Evolutionary conservation across 768 basidiomycete genomes (phyloP), one percentile per base, ranked within the genome.

Genomic region (Dacryopinax primogenitus): DNA sequence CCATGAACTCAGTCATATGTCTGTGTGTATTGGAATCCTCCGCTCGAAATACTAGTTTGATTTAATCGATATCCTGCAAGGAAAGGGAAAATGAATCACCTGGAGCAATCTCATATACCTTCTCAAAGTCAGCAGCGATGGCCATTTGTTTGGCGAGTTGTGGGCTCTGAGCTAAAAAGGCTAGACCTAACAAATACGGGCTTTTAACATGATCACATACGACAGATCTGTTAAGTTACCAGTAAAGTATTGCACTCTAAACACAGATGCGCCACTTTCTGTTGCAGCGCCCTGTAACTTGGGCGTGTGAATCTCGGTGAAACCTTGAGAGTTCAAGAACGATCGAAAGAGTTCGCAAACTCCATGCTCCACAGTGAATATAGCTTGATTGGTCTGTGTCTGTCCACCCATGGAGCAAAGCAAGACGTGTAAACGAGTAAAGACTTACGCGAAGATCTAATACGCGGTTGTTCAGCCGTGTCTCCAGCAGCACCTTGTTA

Each of bases 101-200:
- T 44, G 78, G 78, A 0, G 86, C 96, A 67, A 99, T 92, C 77
- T 99, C 96, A 77, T 94, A 99, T 7, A 99, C 96, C 33, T 92
- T 84, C 75, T 98, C 96, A 73, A 98, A 93, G 77, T 98, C 96
- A 64, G 92, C 93, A 34, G 96, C 92, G 71, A 99, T 98, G 67
- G 89, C 90, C 96, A 99, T 99, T 77, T 99, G 96, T 76, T 99
- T 99, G 62, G 93, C 91, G 16, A 98, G 80, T 73, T 99, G 96
- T 39, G 96, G 96, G 37, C 90, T 93, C 75, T 99, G 96, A 21
- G 96, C 96, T 39, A 99, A 83, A 79, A 82, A 99, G 1, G 96
- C 96, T 69, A 76, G 83, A 33, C 90, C 93, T 95, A 69, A 12
- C 62, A 41, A 58, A 47, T 32, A 1, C 37, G 66, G 7, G 37